Base-by-base conservation (phyloP, 495 filamentous ascomycete species). In the Penicillium pulvis region DNA sequence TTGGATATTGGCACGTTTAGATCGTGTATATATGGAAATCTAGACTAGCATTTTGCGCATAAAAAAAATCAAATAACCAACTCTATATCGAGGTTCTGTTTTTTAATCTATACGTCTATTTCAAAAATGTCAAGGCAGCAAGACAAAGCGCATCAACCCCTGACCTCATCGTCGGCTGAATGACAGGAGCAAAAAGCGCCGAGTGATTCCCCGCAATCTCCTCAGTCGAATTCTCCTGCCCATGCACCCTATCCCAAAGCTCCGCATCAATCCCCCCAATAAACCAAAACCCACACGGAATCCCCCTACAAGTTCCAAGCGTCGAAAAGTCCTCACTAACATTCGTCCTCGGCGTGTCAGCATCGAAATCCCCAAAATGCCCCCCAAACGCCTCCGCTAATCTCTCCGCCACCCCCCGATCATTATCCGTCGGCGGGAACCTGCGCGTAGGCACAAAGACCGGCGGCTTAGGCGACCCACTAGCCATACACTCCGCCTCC, bases 81-180 rank as follows among this genome's bases (percentile, higher is more conserved):
- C 28, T 28, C 28, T 6, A 42, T 17, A 16, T 42, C 17, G 4
- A 42, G 6, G 10, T 23, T 23, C 20, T 23, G 20, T 2, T 1
- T 23, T 23, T 2, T 2, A 2, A 42, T 42, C 39, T 16, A 46
- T 50, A 19, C 12, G 4, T 30, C 24, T 68, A 63, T 35, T n/a
- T 62, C 36, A 77, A 61, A 46, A 75, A 74, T 2, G 75, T 84
- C 75, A 88, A 77, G 6, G 84, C 84, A 5, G 71, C 83, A 36
- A 82, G 65, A 50, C 78, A 81, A 58, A 87, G 69, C 4, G 79
- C 85, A 73, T 88, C 83, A 7, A 83, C 70, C 0, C 78, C 87
- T 7, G 69, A 71, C 53, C 49, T 74, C 74, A 90, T 65, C 4
- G 87, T 89, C 24, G 85, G 86, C 59, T 85, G 79, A 16, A 90